These are phyloP conservation scores for Fragilaria radians DNA, from an alignment of 108 stramenopile genomes.

Conservation along the genomic window DNA sequence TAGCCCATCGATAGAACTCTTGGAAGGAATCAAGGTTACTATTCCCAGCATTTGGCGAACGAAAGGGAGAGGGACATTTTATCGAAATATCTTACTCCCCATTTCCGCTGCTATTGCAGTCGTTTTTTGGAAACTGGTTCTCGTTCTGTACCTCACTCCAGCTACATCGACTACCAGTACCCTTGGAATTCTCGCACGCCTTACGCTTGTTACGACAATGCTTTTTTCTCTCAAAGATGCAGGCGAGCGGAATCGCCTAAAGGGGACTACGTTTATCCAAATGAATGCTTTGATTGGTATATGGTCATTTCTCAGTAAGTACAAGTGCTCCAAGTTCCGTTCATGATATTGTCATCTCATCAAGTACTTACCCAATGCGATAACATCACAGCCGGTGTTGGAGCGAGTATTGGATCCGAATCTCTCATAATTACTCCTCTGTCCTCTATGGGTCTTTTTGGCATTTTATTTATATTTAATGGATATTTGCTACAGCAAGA, in stretches of 20 bases:
- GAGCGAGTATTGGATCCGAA: no score
- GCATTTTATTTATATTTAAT: background rate
- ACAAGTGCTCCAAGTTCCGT: no score
- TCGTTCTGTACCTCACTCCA: background rate
- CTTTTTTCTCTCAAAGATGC: slow-evolving; percentile 61
- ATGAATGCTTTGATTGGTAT: slow-evolving; percentile 36
- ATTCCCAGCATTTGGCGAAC: slow-evolving; percentile 8
- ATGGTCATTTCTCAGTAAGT: slow-evolving; percentile 5
- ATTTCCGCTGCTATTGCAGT: background rate
- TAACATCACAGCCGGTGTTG: background rate
- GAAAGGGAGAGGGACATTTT: slow-evolving; percentile 18
- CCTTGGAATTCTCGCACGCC: slow-evolving; percentile 26
- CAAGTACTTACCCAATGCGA: no score
- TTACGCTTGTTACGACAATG: slow-evolving; percentile 33
- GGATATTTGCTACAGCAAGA: background rate
- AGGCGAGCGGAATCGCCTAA: slow-evolving; percentile 52
- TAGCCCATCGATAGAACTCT: slow-evolving; percentile 11
- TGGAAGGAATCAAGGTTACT: slow-evolving; percentile 8
- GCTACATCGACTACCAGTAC: background rate
- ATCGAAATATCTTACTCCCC: slow-evolving; percentile 12
- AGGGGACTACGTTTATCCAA: slow-evolving; percentile 59
- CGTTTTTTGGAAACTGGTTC: background rate
- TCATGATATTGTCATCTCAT: no score
- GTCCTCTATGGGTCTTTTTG: background rate
- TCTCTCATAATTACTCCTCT: background rate